Percentiles rank a stretch among this genome's conserved stretches.
phyloP scores from a whole-genome alignment of 1,284 basidiomycete species.

The Vanrija sp. region DNA sequence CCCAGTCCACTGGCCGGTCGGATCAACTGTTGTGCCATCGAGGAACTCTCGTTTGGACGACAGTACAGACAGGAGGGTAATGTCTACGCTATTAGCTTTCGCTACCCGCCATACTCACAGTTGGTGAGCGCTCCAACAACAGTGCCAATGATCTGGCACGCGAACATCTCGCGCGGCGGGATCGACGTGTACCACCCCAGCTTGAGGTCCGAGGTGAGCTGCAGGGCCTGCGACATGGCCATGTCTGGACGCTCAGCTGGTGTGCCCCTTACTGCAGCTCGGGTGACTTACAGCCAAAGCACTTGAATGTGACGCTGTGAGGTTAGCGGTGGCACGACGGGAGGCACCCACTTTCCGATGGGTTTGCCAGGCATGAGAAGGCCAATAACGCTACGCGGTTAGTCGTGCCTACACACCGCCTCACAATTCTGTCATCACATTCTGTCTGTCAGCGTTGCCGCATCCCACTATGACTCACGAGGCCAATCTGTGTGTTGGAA shows the following conservation, averaged over 20 bases:
- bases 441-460: constrained; percentile 20
- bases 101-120: constrained; percentile 22
- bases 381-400: constrained; percentile 45
- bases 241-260: constrained; percentile 42
- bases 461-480: constrained; percentile 24
- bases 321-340: constrained; percentile 4
- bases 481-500: constrained; percentile 51
- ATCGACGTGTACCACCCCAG: constrained; percentile 50
- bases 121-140: constrained; percentile 52
- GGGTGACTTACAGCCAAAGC: constrained; percentile 40
- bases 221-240: constrained; percentile 49
- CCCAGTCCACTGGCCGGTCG: constrained; percentile 51
- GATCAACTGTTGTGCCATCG: constrained; percentile 49
- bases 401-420: neutral
- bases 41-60: constrained; percentile 42
- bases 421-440: constrained; percentile 53
- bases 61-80: constrained; percentile 50
- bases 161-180: constrained; percentile 52
- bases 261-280: constrained; percentile 1
- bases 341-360: constrained; percentile 49
- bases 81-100: constrained; percentile 32
- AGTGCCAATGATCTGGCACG: constrained; percentile 52
- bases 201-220: constrained; percentile 52
- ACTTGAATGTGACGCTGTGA: constrained; percentile 49
- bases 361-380: constrained; percentile 54